Base-by-base conservation (phyloP, 1,284 basidiomycete genomes). In the Boletus sp. region DNA sequence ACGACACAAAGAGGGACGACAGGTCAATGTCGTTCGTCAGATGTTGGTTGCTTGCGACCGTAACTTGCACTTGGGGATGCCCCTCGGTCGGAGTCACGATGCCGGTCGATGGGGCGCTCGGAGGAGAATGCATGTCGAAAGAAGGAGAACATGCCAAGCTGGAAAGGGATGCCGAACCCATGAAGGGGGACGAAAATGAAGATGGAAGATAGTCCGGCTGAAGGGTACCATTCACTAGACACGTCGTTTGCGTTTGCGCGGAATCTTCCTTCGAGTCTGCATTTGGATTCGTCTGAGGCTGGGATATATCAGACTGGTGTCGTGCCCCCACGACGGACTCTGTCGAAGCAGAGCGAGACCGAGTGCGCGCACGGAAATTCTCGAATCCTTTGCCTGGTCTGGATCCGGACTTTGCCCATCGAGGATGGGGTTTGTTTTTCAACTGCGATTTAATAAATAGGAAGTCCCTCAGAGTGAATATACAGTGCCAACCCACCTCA, bases 391-490 rank as follows among this genome's bases (percentile, higher is more conserved):
- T 54, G 26, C 50, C 57, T 33, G 65, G 51, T 37, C 55, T 52
- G 33, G 54, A 57, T 43, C 60, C 58, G 14, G 69, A 57, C 54
- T 76, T 75, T 10, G 68, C 68, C 81, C 82, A 84, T 25, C 80
- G 76, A 20, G 84, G 83, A 58, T 84, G 80, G 8, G 84, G 83
- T 58, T 85, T 86, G 53, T 85, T 82, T 67, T 85, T 86, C 49
- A 86, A 62, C 75, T 78, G 43, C 29, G 3, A 22, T 30, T 30
- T 14, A 29, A 44, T 37, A 38, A 58, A 34, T 52, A 39, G 36
- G 49, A 41, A n/a, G 10, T 17, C 8, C 13, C 14, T 40, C 12
- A 26, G 5, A 5, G n/a, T 27, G 26, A 40, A 29, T 14, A 14
- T 41, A 23, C 12, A 29, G 39, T 20, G 36, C 5, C 20, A 16